Base-by-base conservation (phyloP, 2,329 filamentous ascomycete genomes). In the Fusarium graminum region DNA sequence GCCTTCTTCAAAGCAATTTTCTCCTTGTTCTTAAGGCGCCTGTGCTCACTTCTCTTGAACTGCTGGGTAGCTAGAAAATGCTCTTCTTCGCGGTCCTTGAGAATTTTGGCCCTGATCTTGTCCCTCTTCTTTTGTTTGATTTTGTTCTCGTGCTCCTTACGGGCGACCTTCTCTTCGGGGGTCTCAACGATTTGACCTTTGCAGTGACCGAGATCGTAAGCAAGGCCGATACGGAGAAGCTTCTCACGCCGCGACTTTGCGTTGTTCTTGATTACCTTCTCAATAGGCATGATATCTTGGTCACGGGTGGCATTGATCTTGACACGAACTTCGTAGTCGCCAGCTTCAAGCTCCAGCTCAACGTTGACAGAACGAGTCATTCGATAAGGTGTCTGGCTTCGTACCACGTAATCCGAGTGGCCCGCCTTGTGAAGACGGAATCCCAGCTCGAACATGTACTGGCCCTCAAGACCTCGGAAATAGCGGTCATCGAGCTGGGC, bases 1-100 rank as follows among this genome's bases (percentile, higher is more conserved):
- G 89, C 86, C 80, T 92, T 92, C 77, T 89, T 91, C 29, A 86
- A 85, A 84, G 92, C 93, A 82, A 90, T 92, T 80, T 91, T 93
- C 77, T 92, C 94, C 79, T 92, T 93, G 76, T 92, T 92, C 73
- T 88, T 90, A 70, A 65, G 46, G 6, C 56, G 52, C 25, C 46
- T 68, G 16, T 66, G 72, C 32, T 74, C 60, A 2, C 64, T 60
- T 52, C 77, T 80, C 40, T 77, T 75, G 41, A 77, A 76, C 29
- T 78, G 74, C 45, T 78, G 80, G 17, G 72, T 75, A 47, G 76
- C 75, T 13, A 80, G 68, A 14, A 78, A 79, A 42, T 81, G 74
- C 5, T 66, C 56, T 49, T 77, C 72, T 30, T 78, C 77, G n/a
- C 74, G 72, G 54, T 79, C 81, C 13, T 77, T 73, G n/a, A 80